Percentiles rank a stretch among this genome's conserved stretches.
phyloP scores from a whole-genome alignment of 192 early-diverging fungal genomes.

The Pilobolus umbonatus region DNA sequence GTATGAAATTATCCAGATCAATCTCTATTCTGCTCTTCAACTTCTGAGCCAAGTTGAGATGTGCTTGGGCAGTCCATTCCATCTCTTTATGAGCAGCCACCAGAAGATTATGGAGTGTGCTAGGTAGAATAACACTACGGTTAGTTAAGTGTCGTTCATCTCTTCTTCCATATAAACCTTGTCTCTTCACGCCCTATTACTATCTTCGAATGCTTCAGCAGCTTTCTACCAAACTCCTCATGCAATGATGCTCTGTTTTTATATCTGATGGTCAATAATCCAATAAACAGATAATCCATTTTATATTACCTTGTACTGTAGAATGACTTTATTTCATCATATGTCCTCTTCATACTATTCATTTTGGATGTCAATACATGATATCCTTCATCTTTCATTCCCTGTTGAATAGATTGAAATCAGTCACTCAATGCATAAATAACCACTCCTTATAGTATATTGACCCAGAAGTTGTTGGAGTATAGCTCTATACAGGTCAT shows the following conservation, averaged over 20 bases:
- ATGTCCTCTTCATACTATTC: constrained; percentile 64
- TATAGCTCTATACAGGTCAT: constrained; percentile 5
- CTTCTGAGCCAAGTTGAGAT: constrained; percentile 59
- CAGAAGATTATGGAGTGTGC: constrained; percentile 52
- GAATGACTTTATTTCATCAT: constrained; percentile 60
- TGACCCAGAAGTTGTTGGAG: constrained; percentile 36
- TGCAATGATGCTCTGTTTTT: constrained; percentile 53
- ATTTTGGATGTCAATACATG: constrained; percentile 61
- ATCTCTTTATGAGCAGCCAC: constrained; percentile 56
- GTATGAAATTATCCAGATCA: constrained; percentile 56
- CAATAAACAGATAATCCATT: too few species aligned
- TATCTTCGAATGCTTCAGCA: constrained; percentile 55
- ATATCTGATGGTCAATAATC: too few species aligned
- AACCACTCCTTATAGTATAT: background rate
- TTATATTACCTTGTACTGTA: constrained; percentile 45
- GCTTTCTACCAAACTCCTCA: constrained; percentile 66
- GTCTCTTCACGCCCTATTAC: constrained; percentile 65
- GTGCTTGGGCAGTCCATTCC: constrained; percentile 57
- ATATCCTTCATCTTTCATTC: constrained; percentile 66
- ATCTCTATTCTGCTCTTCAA: constrained; percentile 57
- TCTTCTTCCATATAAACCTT: constrained; percentile 35
- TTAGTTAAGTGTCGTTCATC: background rate
- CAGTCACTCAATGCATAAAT: background rate
- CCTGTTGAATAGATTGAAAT: constrained; percentile 23
- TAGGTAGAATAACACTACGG: constrained; percentile 13